Evolutionary conservation across 2,329 filamentous ascomycete species (phyloP).

Genomic region (Monilinia fructicola): DNA sequence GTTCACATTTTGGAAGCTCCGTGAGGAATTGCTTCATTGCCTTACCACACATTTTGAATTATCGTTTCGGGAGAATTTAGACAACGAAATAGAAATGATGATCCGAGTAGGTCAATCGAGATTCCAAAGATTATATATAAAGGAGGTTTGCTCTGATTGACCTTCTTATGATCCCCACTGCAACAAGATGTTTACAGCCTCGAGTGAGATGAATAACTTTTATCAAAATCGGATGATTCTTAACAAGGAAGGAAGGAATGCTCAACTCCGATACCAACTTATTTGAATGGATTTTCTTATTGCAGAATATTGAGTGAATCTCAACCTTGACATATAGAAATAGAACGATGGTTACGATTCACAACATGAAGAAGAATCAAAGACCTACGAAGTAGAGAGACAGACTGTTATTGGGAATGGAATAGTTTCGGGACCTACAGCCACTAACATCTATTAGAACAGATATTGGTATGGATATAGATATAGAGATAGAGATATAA

Average conservation of each 20-base stretch:
- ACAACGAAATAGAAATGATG: not conserved
- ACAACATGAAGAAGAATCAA: not conserved
- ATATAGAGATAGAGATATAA: not conserved
- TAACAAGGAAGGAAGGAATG: not conserved
- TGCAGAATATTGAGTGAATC: conserved; percentile 6
- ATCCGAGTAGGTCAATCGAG: not conserved
- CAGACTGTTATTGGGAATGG: not conserved
- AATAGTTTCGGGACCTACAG: not conserved
- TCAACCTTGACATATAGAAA: not conserved
- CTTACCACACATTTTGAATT: conserved; percentile 34
- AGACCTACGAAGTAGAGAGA: not conserved
- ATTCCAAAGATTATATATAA: not conserved
- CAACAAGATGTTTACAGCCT: not conserved
- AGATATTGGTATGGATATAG: not conserved
- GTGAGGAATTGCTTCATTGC: conserved; percentile 52
- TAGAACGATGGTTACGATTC: not conserved
- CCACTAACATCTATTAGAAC: not conserved
- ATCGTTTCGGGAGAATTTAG: not conserved
- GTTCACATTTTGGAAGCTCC: conserved; percentile 75
- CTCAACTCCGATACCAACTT: not conserved
- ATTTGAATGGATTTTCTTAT: not conserved
- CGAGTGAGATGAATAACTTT: not conserved
- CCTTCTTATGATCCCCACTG: not conserved
- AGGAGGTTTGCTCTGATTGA: not conserved
- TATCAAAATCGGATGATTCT: not conserved